Base-by-base conservation (phyloP, 192 early-diverging fungal genomes). In the Coemansia sp. region DNA sequence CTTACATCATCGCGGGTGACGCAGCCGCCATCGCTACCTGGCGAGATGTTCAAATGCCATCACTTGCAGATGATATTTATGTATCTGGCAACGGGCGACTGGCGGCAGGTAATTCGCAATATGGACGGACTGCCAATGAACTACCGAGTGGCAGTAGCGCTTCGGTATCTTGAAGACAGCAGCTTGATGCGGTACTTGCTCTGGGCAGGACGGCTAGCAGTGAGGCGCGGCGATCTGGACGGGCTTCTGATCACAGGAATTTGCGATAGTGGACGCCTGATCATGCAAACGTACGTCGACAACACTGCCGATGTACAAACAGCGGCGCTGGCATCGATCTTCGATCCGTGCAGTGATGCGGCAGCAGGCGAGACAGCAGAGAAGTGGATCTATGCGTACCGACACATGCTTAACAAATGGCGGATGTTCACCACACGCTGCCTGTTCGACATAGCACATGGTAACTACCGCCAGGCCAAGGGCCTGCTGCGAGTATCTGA, bases 291-390 rank as follows among this genome's bases (percentile, higher is more conserved):
- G 30, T 94, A 91, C 66, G 82, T 98, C 8, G 88, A 99, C 81
- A 65, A 68, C 27, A 93, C 92, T 2, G 91, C 90, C 1, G 97
- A 99, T 67, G 85, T 96, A 52, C 97, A 99, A 75, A 96, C 93
- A 3, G 93, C 90, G 0, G 83, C 88, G 25, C 67, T 97, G 19
- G 73, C 89, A 2, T 75, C 89, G 25, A 84, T 84, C 25, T 85
- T 86, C 28, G 89, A 74, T 14, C 62, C 73, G 1, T 61, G 62
- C 27, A 54, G 54, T 19, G 56, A 59, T 28, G 51, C 58, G 18
- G 38, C 49, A 3, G 31, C 58, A 21, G 60, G 49, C 44, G 78
- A 73, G 27, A 60, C 62, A n/a, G 74, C 63, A 7, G 76, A 83
- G 48, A 58, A 64, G 56, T 80, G 81, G 74, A 70, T 74, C 48